Conservation (phyloP, 23 red algal species). For the Chondrus crispus region DNA sequence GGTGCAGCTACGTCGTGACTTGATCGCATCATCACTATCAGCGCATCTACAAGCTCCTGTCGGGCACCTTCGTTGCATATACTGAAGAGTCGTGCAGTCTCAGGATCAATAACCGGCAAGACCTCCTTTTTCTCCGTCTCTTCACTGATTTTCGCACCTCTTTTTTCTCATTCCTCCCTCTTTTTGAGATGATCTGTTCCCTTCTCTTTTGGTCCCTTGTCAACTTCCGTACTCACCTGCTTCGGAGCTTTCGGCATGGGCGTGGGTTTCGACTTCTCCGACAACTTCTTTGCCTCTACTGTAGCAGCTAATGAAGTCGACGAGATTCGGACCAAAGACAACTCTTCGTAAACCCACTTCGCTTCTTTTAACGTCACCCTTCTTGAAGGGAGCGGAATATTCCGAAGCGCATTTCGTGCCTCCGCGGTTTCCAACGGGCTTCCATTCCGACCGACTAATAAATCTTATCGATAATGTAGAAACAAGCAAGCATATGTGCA, state of each 20-base stretch:
- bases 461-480: neutral
- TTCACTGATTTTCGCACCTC: neutral
- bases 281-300: neutral
- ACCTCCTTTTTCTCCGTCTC: neutral
- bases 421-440: neutral
- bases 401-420: neutral
- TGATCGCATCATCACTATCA: too few relatives aligned
- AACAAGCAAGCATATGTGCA: neutral
- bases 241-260: neutral
- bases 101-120: neutral
- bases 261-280: neutral
- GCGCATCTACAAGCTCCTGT: too few relatives aligned
- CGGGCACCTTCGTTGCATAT: too few relatives aligned
- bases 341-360: slow-evolving; percentile 17
- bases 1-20: too few relatives aligned
- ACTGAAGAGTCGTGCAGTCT: too few relatives aligned
- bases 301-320: neutral
- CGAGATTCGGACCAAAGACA: neutral
- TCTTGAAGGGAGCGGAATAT: slow-evolving; percentile 23
- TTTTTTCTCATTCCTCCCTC: neutral
- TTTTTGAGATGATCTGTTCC: slow-evolving; percentile 43
- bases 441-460: slow-evolving; percentile 31
- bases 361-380: slow-evolving; percentile 34
- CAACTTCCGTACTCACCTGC: neutral
- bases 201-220: slow-evolving; percentile 11